Percentiles rank a stretch among this genome's conserved stretches.
Evolutionary conservation across 2,329 filamentous ascomycete genomes (phyloP).

Genomic region (Beauveria caledonica): DNA sequence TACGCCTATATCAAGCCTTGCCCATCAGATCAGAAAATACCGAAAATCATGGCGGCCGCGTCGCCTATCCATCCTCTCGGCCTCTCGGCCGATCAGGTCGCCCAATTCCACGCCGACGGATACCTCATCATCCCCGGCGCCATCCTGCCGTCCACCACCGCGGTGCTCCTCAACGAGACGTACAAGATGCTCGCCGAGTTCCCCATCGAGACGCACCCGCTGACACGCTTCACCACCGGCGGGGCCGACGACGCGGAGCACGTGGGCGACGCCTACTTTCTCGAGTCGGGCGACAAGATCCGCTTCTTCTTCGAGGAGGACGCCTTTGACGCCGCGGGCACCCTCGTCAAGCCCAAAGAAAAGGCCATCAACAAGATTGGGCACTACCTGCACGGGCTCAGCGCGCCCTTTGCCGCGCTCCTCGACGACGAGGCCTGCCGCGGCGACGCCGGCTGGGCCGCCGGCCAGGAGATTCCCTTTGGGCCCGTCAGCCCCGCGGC

Average conservation of each 20-base stretch:
- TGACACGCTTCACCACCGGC: constrained; percentile 90
- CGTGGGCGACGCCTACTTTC: constrained; percentile 92
- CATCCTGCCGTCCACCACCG: constrained; percentile 56
- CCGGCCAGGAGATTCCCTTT: no score
- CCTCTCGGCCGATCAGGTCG: constrained; percentile 63
- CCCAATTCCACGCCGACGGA: constrained; percentile 70
- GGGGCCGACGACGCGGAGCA: constrained; percentile 53
- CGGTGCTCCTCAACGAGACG: constrained; percentile 65
- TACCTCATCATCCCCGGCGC: constrained; percentile 82
- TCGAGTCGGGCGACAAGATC: constrained; percentile 80
- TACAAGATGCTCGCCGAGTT: constrained; percentile 66
- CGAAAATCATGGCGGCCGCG: neutral
- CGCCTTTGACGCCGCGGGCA: constrained; percentile 61
- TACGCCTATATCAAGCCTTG: neutral
- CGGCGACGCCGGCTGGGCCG: constrained; percentile 8
- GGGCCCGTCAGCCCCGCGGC: constrained; percentile 37
- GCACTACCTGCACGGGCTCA: constrained; percentile 65
- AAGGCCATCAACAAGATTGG: constrained; percentile 86
- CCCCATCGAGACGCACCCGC: constrained; percentile 73
- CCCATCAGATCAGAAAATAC: neutral
- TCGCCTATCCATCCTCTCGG: constrained; percentile 27
- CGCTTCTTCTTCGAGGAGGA: constrained; percentile 98
- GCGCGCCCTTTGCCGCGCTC: constrained; percentile 54
- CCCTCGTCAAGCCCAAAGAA: constrained; percentile 69
- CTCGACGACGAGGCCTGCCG: constrained; percentile 38